Evolutionary conservation across 75 land plant genomes (phyloP), one percentile per base, ranked within the genome.

Genomic region (Cryptomeria japonica): DNA sequence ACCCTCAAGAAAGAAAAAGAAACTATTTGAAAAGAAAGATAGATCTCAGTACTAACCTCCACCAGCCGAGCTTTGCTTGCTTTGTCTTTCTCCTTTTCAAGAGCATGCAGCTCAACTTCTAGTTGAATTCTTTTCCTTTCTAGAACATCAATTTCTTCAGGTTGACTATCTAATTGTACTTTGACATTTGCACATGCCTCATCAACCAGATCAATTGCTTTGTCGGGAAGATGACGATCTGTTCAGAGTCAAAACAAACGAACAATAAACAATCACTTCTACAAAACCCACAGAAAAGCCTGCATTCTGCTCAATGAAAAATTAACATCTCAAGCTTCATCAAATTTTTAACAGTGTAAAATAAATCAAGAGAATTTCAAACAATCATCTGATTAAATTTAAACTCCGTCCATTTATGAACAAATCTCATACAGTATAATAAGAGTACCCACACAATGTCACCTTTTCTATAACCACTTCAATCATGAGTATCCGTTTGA

Each of bases 1-100:
- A 51, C 15, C 55, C 16, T 51, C 55, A 51, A 34, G 37, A 2
- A 75, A 75, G 77, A 75, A 9, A 51, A 51, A 51, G 14, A 12
- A 51, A 51, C 55, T 12, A 11, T 75, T n/a, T 14, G 0, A 22
- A 22, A 51, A 51, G 42, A 8, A 25, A 28, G n/a, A 3, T 22
- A 25, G 22, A 41, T 22, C n/a, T n/a, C 8, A 6, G 9, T 41
- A 80, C 83, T 42, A 38, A 80, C 83, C 83, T 80, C 83, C 44
- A 80, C 83, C 83, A 80, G 44, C n/a, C 99, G 88, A 34, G 97
- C 97, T 88, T 97, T 98, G 84, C 96, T 96, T 38, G 99, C 95
- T 89, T 98, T 98, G 88, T 98, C 99, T 91, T 98, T 98, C 94
- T 98, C 99, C 88, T 98, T 98, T 87, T 98, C 99, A 19, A 98